Evolutionary conservation across 768 basidiomycete species (phyloP).

Genomic region (Suillus variegatus): DNA sequence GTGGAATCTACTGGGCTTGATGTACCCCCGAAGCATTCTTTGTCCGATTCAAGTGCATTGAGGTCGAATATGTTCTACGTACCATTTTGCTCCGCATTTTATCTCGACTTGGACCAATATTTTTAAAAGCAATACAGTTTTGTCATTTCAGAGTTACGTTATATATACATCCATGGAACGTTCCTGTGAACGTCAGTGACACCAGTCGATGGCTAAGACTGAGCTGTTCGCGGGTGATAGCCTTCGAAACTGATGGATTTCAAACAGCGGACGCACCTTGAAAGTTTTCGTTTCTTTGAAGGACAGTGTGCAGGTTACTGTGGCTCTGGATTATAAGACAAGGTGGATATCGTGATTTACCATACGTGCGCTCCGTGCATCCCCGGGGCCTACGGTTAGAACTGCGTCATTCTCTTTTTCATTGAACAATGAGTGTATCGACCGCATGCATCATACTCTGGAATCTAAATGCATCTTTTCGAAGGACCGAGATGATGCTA

Average conservation of each 20-base stretch:
- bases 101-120: not conserved
- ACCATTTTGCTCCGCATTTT: not conserved
- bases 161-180: not conserved
- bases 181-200: not conserved
- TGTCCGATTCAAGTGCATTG: not conserved
- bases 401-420: not conserved
- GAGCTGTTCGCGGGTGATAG: not conserved
- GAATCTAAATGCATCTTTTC: not conserved
- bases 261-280: not conserved
- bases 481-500: not conserved
- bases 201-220: not conserved
- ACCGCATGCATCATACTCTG: not conserved
- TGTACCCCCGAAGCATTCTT: not conserved
- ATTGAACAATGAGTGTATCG: not conserved
- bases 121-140: not conserved
- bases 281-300: not conserved
- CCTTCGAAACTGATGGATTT: not conserved
- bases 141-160: not conserved
- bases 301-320: not conserved
- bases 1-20: not conserved
- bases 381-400: not conserved
- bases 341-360: not conserved
- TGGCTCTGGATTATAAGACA: not conserved
- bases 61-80: not conserved
- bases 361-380: not conserved